These are phyloP conservation scores for Sporisorium iseilematis-ciliati DNA, from an alignment of 1,284 basidiomycete genomes.

Conservation along the genomic window DNA sequence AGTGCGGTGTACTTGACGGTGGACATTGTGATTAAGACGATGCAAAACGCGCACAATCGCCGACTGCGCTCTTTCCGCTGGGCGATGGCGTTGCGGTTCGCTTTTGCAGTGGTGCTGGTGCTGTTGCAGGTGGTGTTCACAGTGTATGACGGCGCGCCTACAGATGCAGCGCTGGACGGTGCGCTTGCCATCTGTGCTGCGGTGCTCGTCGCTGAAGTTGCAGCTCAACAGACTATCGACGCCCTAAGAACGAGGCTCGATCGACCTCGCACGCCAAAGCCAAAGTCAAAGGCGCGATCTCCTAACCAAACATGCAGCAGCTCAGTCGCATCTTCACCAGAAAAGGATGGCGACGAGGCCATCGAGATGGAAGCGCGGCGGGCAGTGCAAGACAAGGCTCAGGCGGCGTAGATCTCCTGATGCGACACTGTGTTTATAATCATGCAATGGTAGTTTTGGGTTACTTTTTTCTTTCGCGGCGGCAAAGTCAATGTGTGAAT, in stretches of 20 bases:
- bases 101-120: conserved; percentile 27
- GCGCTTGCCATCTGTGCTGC: conserved; percentile 39
- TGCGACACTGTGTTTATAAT: background rate
- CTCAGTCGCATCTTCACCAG: conserved; percentile 2
- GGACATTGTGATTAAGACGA: conserved; percentile 43
- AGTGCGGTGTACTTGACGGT: conserved; percentile 32
- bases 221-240: conserved; percentile 32
- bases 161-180: conserved; percentile 25
- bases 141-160: conserved; percentile 23
- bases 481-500: conserved; percentile 7
- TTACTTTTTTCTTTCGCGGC: background rate
- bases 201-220: conserved; percentile 35
- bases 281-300: background rate
- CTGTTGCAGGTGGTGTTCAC: conserved; percentile 39
- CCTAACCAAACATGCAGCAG: conserved; percentile 9
- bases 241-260: conserved; percentile 13
- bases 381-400: background rate
- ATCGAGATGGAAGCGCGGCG: conserved; percentile 23
- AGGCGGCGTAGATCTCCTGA: conserved; percentile 3
- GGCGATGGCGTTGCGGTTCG: conserved; percentile 29
- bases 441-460: conserved; percentile 10
- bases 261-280: conserved; percentile 9
- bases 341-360: conserved; percentile 12
- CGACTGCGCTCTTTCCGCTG: conserved; percentile 21
- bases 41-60: conserved; percentile 23